Percentiles rank a stretch among this genome's conserved stretches.
phyloP scores from a whole-genome alignment of 768 basidiomycete genomes.

The Tubosaeta sp. region DNA sequence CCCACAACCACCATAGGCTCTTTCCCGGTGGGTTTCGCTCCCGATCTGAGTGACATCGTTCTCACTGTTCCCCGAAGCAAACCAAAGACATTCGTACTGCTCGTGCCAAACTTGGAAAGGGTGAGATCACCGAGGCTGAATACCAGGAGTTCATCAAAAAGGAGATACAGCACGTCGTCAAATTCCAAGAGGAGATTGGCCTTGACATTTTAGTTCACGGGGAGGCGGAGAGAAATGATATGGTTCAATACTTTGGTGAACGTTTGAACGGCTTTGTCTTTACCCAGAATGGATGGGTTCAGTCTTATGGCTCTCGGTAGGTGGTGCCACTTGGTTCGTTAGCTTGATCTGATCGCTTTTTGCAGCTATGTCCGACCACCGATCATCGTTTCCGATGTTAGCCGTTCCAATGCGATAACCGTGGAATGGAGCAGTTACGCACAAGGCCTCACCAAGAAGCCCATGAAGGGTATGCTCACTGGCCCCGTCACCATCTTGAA shows the following conservation, averaged over 20 bases:
- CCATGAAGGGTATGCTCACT: constrained; percentile 99
- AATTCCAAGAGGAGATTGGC: constrained; percentile 95
- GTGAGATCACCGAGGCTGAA: constrained; percentile 76
- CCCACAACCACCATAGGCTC: constrained; percentile 98
- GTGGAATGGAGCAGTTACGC: constrained; percentile 97
- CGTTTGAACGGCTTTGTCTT: constrained; percentile 93
- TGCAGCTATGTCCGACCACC: constrained; percentile 92
- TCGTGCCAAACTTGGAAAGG: constrained; percentile 92
- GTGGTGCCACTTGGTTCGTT: constrained; percentile 20
- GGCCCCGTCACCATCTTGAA: constrained; percentile 98
- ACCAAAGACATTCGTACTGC: constrained; percentile 98
- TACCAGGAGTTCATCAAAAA: constrained; percentile 99
- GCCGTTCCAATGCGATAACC: constrained; percentile 88
- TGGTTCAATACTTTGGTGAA: constrained; percentile 99
- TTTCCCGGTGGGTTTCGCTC: constrained; percentile 68
- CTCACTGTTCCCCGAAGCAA: constrained; percentile 51
- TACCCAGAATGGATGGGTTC: constrained; percentile 98
- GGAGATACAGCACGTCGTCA: constrained; percentile 89
- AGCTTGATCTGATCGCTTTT: constrained; percentile 6
- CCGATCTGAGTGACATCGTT: not conserved
- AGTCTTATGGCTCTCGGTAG: constrained; percentile 96
- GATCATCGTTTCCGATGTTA: constrained; percentile 97
- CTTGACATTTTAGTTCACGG: constrained; percentile 98
- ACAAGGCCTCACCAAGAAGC: constrained; percentile 86
- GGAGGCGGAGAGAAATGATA: constrained; percentile 98